phyloP scores from a whole-genome alignment of 495 filamentous ascomycete species.

The Penicillium roqueforti region DNA sequence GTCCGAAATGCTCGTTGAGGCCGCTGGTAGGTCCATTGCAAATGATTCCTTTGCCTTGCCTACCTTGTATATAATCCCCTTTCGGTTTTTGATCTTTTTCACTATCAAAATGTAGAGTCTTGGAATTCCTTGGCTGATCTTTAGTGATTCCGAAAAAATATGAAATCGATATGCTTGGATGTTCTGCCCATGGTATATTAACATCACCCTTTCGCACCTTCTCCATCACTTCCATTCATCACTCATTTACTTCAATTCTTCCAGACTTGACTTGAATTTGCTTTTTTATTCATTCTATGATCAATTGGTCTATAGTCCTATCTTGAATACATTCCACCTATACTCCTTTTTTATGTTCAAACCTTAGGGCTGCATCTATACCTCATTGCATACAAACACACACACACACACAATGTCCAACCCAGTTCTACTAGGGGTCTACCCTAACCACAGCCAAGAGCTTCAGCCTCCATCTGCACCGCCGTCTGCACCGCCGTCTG shows the following conservation, averaged over 20 bases:
- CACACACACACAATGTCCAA: conserved; percentile 10
- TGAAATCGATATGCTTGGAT: background rate
- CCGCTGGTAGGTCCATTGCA: conserved; percentile 21
- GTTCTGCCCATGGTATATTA: conserved; percentile 2
- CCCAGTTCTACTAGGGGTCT: conserved; percentile 14
- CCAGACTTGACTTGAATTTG: background rate
- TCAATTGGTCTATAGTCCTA: background rate
- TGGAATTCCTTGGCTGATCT: conserved; percentile 21
- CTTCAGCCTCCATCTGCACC: conserved; percentile 21
- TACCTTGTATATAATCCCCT: background rate
- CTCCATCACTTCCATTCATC: background rate
- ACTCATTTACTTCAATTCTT: background rate
- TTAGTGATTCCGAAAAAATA: background rate
- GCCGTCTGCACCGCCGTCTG: too few species aligned
- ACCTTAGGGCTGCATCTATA: background rate
- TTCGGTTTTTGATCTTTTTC: background rate
- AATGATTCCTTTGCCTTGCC: background rate
- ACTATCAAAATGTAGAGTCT: conserved; percentile 8
- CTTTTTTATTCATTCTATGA: background rate
- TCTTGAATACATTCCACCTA: background rate
- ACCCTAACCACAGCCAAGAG: conserved; percentile 15
- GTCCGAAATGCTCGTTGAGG: conserved; percentile 13
- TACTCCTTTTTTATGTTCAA: background rate
- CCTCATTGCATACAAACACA: background rate
- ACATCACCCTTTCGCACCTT: conserved; percentile 4